Base-by-base conservation (phyloP, 208 protist species). In the Jaenimonas drosophilae region DNA sequence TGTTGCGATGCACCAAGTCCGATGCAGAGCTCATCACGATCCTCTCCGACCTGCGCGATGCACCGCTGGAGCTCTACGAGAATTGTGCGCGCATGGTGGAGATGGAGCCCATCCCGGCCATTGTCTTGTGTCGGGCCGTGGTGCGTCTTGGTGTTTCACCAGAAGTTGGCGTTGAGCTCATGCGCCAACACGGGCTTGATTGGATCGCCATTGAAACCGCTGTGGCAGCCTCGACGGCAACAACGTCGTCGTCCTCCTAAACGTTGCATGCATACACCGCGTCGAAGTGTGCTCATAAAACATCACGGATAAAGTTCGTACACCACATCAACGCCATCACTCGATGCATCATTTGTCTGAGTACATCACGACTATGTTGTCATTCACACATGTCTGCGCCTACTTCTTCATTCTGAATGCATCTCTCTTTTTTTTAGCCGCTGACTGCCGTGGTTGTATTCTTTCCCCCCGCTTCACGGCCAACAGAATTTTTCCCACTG, bases 91-190 rank as follows among this genome's bases (percentile, higher is more conserved):
- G 42, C 21, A 20, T 88, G 9, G 64, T 78, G 16, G 68, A 64
- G 21, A 54, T 56, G 32, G 68, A 94, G 40, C 54, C 78, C 7
- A 21, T 93, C 24, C 59, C 66, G 17, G 75, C 63, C 49, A 78
- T 93, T 47, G 70, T 89, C 31, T 21, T 93, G 1, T 85, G 73
- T 39, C 79, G 85, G 21, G 59, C 89, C 12, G 64, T 61, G 21
- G 88, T 86, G 37, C 64, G 66, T 0, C 80, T 76, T 44, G 65
- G 76, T 1, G 44, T 89, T 9, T 47, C 68, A 6, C 76, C 73
- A 7, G 26, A 47, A 0, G 54, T 54, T 0, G 85, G 79, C 14
- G 56, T 82, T 6, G 43, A 44, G 23, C 23, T 93, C n/a, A 53
- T 93, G 26, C 64, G 47, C 19, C 32, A 66, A 26, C 55, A 60